A percentile compares a stretch with the other conserved stretches of the same genome.
These are phyloP conservation scores for Mycena amicta DNA, from an alignment of 768 basidiomycete species.

Conservation along the genomic window DNA sequence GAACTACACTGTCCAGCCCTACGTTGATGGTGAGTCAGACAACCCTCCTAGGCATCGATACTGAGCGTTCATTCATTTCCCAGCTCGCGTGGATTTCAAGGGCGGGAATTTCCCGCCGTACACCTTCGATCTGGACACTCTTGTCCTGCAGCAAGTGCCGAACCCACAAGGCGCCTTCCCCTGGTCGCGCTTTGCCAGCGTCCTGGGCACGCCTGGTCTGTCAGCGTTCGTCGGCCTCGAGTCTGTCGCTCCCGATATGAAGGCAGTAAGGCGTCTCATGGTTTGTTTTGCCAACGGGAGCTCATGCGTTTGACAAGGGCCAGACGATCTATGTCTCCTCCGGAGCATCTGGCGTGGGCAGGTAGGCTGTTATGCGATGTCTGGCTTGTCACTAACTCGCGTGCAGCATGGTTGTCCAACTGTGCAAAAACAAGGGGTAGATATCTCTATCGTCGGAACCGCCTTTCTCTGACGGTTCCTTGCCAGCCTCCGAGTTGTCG, in stretches of 20 bases:
- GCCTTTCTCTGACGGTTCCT: not conserved
- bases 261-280: slow-evolving; percentile 8
- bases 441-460: not conserved
- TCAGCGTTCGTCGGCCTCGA: slow-evolving; percentile 32
- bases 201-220: slow-evolving; percentile 31
- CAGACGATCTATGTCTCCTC: slow-evolving; percentile 28
- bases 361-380: not conserved
- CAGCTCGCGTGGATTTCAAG: slow-evolving; percentile 22
- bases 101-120: slow-evolving; percentile 16
- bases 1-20: slow-evolving; percentile 25
- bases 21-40: slow-evolving; percentile 18
- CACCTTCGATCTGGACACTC: slow-evolving; percentile 27
- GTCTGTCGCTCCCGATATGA: slow-evolving; percentile 20
- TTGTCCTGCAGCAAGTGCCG: slow-evolving; percentile 24
- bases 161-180: slow-evolving; percentile 28
- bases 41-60: not conserved
- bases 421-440: slow-evolving; percentile 41
- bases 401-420: slow-evolving; percentile 37
- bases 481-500: slow-evolving; percentile 54
- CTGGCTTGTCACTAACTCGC: not conserved
- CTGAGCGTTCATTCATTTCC: not conserved
- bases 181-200: slow-evolving; percentile 20
- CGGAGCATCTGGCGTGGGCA: slow-evolving; percentile 28
- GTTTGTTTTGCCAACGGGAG: slow-evolving; percentile 1
- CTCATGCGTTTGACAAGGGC: slow-evolving; percentile 26